Base-by-base conservation (phyloP, 2,329 filamentous ascomycete species). In the Monascus ruber region DNA sequence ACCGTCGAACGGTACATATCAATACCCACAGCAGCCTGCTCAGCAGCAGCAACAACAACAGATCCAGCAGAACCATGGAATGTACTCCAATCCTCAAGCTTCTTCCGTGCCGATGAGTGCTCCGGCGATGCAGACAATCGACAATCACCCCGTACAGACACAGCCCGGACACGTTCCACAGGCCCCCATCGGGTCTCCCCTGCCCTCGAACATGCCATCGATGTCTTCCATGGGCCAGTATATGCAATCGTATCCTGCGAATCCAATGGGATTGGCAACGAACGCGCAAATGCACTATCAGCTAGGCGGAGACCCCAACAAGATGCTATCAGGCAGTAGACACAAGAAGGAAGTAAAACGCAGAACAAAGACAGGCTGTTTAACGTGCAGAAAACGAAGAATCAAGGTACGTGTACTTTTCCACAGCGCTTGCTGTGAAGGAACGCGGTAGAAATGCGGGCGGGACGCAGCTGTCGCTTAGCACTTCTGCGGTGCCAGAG, bases 271-370 rank as follows among this genome's bases (percentile, higher is more conserved):
- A 26, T 56, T 59, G 50, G 66, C 62, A 40, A 61, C 61, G 36
- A 65, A 66, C 37, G 43, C 51, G 50, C 69, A 66, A 45, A 74
- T 72, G 65, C 76, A 46, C 64, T 76, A 56, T 59, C 68, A 60
- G 64, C 69, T 63, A 48, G 70, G 58, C 26, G 69, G 66, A 37
- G 62, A 68, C 39, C 60, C 64, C n/a, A 66, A 63, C 55, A 68
- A 72, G 49, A 69, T 77, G 45, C 70, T 80, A 59, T 74, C 74
- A 24, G 74, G 76, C 43, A 75, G 74, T 35, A 69, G 79, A 51
- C 77, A 82, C 58, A 70, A 71, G 62, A 79, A 83, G 64, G 80
- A 85, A 63, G 83, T 85, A 59, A 85, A 85, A 66, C 72, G 81
- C 49, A 71, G 81, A 56, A 85, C 81, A 41, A 83, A 83, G 64